phyloP scores from a whole-genome alignment of 164 flowering plant genomes.

The Malania oleifera region DNA sequence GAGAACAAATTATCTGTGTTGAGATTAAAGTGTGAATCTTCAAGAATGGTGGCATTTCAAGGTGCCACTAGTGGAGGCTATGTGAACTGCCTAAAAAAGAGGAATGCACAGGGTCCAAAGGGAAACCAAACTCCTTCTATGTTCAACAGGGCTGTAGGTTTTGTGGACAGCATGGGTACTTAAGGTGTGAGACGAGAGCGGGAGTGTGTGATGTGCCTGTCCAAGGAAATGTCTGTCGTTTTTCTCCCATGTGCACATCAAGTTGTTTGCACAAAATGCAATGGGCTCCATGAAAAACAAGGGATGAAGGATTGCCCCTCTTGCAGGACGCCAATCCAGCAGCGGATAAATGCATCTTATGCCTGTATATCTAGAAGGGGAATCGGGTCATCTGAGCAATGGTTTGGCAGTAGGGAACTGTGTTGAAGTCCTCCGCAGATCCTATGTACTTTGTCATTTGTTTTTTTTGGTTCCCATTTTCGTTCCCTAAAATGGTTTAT shows the following conservation, averaged over 20 bases:
- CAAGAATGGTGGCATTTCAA: conserved; percentile 78
- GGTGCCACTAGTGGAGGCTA: conserved; percentile 70
- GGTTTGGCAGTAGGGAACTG: too few species aligned
- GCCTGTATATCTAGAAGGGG: too few species aligned
- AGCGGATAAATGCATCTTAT: conserved; percentile 67
- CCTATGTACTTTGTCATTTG: too few species aligned
- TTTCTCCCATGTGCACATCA: conserved; percentile 99
- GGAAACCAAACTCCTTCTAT: too few species aligned
- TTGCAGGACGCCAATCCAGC: conserved; percentile 79
- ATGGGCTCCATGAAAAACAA: conserved; percentile 90
- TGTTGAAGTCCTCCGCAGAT: too few species aligned
- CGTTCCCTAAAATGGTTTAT: too few species aligned
- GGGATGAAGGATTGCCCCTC: conserved; percentile 99
- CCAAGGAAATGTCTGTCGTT: conserved; percentile 92
- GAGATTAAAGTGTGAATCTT: conserved; percentile 73
- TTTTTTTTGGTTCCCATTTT: too few species aligned
- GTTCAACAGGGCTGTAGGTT: too few species aligned
- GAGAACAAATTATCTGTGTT: conserved; percentile 70
- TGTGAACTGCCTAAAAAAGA: conserved; percentile 38
- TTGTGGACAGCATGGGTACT: too few species aligned
- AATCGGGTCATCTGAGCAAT: too few species aligned
- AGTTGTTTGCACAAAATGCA: conserved; percentile 87
- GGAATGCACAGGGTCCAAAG: conserved; percentile 22
- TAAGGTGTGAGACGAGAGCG: conserved; percentile 78
- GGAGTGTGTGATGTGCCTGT: conserved; percentile 97